A percentile compares a stretch with the other conserved stretches of the same genome.
Conservation (phyloP, 2,329 filamentous ascomycete genomes). For the Epichloe festucae region DNA sequence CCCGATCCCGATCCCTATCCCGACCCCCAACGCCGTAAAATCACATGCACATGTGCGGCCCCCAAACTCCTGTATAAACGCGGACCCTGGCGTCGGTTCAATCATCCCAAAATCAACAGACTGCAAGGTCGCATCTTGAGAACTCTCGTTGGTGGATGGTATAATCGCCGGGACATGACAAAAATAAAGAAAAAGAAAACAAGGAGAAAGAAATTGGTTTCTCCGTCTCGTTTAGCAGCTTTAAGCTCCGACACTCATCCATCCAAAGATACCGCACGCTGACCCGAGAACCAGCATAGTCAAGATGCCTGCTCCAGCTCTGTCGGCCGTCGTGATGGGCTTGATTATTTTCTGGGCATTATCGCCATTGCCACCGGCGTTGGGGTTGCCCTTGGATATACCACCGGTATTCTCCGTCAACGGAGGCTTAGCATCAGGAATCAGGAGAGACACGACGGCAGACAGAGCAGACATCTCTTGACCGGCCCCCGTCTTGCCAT, state of each 20-base stretch:
- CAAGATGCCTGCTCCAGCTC: conserved; percentile 34
- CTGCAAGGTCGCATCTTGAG: neutral
- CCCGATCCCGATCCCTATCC: too few relatives aligned
- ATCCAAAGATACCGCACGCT: conserved; percentile 29
- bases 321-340: conserved; percentile 30
- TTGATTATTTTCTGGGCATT: conserved; percentile 18
- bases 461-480: conserved; percentile 48
- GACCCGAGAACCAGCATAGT: conserved; percentile 31
- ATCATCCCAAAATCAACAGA: neutral
- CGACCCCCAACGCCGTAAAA: neutral
- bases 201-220: neutral
- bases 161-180: neutral
- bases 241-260: conserved; percentile 32
- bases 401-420: conserved; percentile 37
- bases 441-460: conserved; percentile 39
- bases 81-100: neutral
- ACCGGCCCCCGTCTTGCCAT: conserved; percentile 43
- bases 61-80: neutral
- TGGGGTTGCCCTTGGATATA: conserved; percentile 32
- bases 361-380: conserved; percentile 27
- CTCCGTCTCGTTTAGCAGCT: neutral
- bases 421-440: conserved; percentile 26
- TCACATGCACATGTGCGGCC: neutral
- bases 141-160: neutral
- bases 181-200: neutral